phyloP scores from a whole-genome alignment of 257 asterid genomes.

The Solanum phureja region DNA sequence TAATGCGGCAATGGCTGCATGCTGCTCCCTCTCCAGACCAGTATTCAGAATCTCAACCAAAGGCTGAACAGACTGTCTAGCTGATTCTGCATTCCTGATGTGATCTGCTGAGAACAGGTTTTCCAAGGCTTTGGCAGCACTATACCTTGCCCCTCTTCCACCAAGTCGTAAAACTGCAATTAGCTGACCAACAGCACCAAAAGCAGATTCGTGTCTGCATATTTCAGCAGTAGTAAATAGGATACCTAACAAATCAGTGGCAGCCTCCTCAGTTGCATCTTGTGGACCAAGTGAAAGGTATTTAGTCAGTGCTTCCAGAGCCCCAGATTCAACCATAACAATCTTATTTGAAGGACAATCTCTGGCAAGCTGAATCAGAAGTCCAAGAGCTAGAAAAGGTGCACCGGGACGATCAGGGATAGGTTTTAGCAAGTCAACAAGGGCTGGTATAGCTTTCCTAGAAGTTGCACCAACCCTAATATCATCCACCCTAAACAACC shows the following conservation, averaged over 20 bases:
- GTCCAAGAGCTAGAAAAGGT: constrained; percentile 84
- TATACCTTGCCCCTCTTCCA: constrained; percentile 91
- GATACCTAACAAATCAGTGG: constrained; percentile 92
- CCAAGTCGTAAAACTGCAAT: constrained; percentile 95
- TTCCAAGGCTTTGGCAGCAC: constrained; percentile 98
- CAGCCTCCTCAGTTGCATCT: constrained; percentile 97
- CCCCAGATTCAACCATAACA: constrained; percentile 95
- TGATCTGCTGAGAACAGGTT: constrained; percentile 92
- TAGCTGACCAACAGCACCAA: constrained; percentile 92
- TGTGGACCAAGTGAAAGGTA: constrained; percentile 94
- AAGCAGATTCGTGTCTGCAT: constrained; percentile 92
- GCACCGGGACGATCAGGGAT: constrained; percentile 99
- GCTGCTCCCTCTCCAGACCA: constrained; percentile 97
- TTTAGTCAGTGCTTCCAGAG: constrained; percentile 87
- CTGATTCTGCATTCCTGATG: constrained; percentile 87
- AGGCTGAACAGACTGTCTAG: constrained; percentile 96
- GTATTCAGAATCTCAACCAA: constrained; percentile 85
- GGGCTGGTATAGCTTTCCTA: constrained; percentile 94
- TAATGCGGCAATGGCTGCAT: constrained; percentile 96
- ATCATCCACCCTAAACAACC: constrained; percentile 95
- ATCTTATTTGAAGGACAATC: constrained; percentile 83
- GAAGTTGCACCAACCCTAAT: constrained; percentile 95
- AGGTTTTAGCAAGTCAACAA: constrained; percentile 94
- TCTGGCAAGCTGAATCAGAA: constrained; percentile 78
- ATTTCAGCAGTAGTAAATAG: constrained; percentile 93